Conservation (phyloP, 768 basidiomycete species). For the Phlebiopsis flavidoalba region DNA sequence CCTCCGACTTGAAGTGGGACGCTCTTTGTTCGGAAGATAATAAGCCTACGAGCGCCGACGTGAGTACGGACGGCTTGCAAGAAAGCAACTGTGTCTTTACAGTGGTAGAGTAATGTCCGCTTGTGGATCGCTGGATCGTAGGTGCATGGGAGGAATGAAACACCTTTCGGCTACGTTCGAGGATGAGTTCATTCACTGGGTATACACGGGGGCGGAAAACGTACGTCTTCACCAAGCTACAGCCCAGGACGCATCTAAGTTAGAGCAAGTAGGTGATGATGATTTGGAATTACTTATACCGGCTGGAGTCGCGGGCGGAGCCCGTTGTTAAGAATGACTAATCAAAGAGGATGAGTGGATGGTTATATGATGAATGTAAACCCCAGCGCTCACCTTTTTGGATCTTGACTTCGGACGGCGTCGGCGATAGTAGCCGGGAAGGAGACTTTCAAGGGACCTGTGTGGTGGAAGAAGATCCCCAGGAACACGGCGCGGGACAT, state of each 20-base stretch:
- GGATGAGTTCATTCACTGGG: neutral
- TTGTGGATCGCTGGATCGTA: conserved; percentile 11
- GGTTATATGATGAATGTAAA: neutral
- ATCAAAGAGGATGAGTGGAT: neutral
- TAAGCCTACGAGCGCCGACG: neutral
- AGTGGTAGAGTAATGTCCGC: conserved; percentile 10
- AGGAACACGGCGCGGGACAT: neutral
- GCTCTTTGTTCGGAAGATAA: conserved; percentile 14
- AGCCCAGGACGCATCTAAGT: neutral
- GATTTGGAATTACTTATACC: conserved; percentile 7
- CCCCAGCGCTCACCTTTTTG: conserved; percentile 1
- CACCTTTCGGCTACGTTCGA: conserved; percentile 6
- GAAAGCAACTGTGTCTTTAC: neutral
- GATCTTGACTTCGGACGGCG: conserved; percentile 2
- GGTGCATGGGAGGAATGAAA: conserved; percentile 6
- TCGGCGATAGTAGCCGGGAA: conserved; percentile 8
- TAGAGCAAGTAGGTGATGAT: neutral
- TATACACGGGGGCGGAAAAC: neutral
- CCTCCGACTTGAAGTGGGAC: conserved; percentile 10
- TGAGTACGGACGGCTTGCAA: neutral
- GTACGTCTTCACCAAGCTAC: conserved; percentile 10
- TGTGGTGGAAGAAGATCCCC: neutral
- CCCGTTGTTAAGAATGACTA: neutral
- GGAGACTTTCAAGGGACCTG: conserved; percentile 5
- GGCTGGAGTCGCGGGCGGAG: conserved; percentile 8